Percentiles rank a stretch among this genome's conserved stretches.
These are phyloP conservation scores for Trypanosoma conorhini DNA, from an alignment of 208 protist species.

Conservation along the genomic window DNA sequence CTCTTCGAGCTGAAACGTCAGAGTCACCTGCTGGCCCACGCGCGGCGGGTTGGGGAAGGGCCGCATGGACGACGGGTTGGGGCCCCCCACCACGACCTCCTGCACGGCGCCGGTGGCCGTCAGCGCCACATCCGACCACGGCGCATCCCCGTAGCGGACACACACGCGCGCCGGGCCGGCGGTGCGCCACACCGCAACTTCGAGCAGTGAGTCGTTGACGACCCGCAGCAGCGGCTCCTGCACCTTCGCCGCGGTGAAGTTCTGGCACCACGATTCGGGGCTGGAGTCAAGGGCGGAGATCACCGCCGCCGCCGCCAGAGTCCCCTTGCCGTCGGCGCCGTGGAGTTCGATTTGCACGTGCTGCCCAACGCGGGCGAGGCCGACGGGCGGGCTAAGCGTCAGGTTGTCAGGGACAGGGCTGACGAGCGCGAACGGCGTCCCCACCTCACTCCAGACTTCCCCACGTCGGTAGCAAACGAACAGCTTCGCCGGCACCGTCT, in stretches of 20 bases:
- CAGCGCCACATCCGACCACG: constrained; percentile 64
- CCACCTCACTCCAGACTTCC: constrained; percentile 69
- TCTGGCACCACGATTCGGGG: constrained; percentile 86
- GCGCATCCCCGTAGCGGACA: constrained; percentile 31
- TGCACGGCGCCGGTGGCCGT: constrained; percentile 32
- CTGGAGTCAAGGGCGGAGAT: constrained; percentile 34
- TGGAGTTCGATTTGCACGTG: constrained; percentile 59
- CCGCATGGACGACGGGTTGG: constrained; percentile 67
- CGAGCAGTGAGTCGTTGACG: constrained; percentile 39
- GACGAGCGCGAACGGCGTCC: constrained; percentile 41
- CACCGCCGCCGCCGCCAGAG: constrained; percentile 35
- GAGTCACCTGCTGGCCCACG: constrained; percentile 86
- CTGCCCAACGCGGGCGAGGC: constrained; percentile 68
- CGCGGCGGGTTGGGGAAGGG: constrained; percentile 65
- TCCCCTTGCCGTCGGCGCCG: constrained; percentile 19
- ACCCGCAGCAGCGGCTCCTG: constrained; percentile 59
- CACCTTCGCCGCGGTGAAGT: constrained; percentile 64
- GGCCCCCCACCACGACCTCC: constrained; percentile 38
- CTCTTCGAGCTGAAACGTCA: constrained; percentile 71
- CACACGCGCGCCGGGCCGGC: constrained; percentile 65
- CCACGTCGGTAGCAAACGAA: constrained; percentile 70
- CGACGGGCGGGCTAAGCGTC: constrained; percentile 29
- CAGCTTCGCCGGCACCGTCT: constrained; percentile 17
- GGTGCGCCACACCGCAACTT: constrained; percentile 69
- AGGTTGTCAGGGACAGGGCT: constrained; percentile 43